A percentile compares a stretch with the other conserved stretches of the same genome.
These are phyloP conservation scores for Castanospermum australe DNA, from an alignment of 306 rosid genomes.

Conservation along the genomic window DNA sequence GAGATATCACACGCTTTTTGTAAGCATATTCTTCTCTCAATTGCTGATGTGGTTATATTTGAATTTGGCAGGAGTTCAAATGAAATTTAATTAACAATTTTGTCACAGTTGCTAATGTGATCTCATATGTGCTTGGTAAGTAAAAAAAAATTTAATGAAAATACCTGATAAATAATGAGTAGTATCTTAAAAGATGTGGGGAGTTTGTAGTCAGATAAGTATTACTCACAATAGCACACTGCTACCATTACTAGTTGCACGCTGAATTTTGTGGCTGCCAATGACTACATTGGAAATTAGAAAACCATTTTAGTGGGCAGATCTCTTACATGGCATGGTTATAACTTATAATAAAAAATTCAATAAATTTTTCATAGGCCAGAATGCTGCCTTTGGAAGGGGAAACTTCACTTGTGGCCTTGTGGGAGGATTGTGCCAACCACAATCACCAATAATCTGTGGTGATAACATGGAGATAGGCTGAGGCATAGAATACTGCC, in stretches of 20 bases:
- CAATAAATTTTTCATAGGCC: background rate
- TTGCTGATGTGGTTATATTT: background rate
- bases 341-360: background rate
- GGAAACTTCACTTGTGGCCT: too few species aligned
- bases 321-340: background rate
- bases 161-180: background rate
- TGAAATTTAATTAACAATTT: background rate
- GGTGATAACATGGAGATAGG: constrained; percentile 38
- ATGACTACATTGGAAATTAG: background rate
- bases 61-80: background rate
- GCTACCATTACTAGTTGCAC: background rate
- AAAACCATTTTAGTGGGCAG: background rate
- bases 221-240: background rate
- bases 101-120: background rate
- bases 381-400: background rate
- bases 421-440: constrained; percentile 34
- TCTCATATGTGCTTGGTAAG: background rate
- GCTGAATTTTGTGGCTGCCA: background rate
- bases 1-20: background rate
- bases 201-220: background rate
- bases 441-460: constrained; percentile 15
- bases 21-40: background rate
- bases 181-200: background rate
- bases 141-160: background rate
- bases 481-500: constrained; percentile 30